Base-by-base conservation (phyloP, 2,329 filamentous ascomycete species). In the Cryphonectria carpinicola region DNA sequence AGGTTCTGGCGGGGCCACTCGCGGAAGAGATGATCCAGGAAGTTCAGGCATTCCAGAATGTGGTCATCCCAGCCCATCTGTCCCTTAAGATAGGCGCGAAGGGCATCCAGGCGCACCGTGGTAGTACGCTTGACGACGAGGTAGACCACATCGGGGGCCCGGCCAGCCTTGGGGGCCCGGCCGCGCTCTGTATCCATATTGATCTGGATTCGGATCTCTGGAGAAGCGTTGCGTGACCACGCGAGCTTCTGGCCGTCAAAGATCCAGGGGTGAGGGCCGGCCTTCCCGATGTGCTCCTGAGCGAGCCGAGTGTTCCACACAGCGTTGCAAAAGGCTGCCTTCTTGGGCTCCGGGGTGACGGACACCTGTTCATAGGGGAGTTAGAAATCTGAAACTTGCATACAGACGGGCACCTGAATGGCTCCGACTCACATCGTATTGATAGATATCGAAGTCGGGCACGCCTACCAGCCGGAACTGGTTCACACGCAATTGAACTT, bases 21-120 rank as follows among this genome's bases (percentile, higher is more conserved):
- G 5, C 96, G 93, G 69, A 99, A 84, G 10, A 95, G 84, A 77
- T 99, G 96, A 74, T 99, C 96, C 5, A 98, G 84, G 77, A 98
- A 98, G 78, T 78, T 97, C 80, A 98, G 88, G 19, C 92, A 91
- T 77, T 96, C 93, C 10, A 95, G 85, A 28, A 95, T 89, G 28
- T 86, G 82, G 52, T 88, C 88, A 77, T 92, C 88, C 79, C 92
- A 92, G 1, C 84, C 80, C 28, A 86, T 82, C 71, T 86, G 82
- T 64, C 89, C 85, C 1, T 84, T 76, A 2, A 97, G 83, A 77
- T 95, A 98, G 0, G 84, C 83, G 3, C 86, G 81, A 0, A 98
- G 85, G 0, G 87, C 84, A 4, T 85, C 81, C 67, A 98, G 86
- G 60, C 92, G 87, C 32, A 99, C 87, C 1, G 81, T 81, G n/a